Base-by-base conservation (phyloP, 139 green algal species). In the Trebouxia sp. region DNA sequence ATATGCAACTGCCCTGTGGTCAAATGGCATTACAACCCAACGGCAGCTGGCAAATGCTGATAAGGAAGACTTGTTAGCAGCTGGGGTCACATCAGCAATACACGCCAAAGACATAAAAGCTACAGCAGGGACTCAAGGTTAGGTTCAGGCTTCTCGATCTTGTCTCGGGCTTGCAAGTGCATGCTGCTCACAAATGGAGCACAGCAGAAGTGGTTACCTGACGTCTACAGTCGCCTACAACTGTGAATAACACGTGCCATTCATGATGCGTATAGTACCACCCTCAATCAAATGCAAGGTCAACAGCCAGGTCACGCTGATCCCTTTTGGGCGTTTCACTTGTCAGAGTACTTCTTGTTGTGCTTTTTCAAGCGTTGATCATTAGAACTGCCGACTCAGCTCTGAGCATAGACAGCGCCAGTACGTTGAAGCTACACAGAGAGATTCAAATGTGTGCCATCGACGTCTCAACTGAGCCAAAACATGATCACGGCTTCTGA, bases 51-150 rank as follows among this genome's bases (percentile, higher is more conserved):
- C 10, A 62, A 62, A 62, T 62, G 51, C 51, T 62, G 51, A 62
- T n/a, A 62, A 62, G 51, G 51, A 62, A 62, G 51, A 62, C 51
- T 39, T 66, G 55, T 6, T 39, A 66, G 55, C 55, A 66, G 55
- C 55, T 66, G 55, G 55, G 55, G 55, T 66, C 55, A 66, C 55
- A 39, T 66, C 55, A 66, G 55, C 55, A 66, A 66, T 66, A 66
- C 55, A 66, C 12, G 55, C 55, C 55, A 66, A 38, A 38, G 55
- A 66, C 55, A n/a, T n/a, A n/a, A n/a, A n/a, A n/a, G n/a, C n/a
- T n/a, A n/a, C n/a, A n/a, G n/a, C n/a, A n/a, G n/a, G n/a, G n/a
- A n/a, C n/a, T n/a, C n/a, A n/a, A n/a, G n/a, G n/a, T n/a, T n/a
- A n/a, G n/a, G n/a, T n/a, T n/a, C n/a, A n/a, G n/a, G n/a, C n/a